Evolutionary conservation across 176 grass and related monocot genomes (phyloP), one percentile per base, ranked within the genome.

Genomic region (Carex myosuroides): DNA sequence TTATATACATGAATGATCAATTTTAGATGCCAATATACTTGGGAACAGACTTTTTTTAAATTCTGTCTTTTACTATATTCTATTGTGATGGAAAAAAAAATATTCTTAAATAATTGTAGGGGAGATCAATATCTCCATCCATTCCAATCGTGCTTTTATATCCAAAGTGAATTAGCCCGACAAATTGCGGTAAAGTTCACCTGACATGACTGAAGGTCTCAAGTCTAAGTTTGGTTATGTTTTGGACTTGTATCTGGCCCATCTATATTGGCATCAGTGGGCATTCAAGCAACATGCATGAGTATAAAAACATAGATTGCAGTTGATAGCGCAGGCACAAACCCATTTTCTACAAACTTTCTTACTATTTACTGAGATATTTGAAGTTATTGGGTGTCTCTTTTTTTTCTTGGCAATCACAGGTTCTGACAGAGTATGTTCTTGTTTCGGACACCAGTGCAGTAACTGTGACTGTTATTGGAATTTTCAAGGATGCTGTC

Each of bases 361-460:
- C 46, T 71, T 39, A 44, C 7, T 83, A 32, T 53, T 60, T 33
- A 70, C 12, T 73, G 41, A 68, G 30, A 68, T 71, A 21, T 12
- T 46, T 71, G 39, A 71, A 71, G 68, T 46, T 71, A 18, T 3
- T 71, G 18, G 2, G 14, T 46, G 8, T 71, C 39, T 71, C 16
- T 71, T 11, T 46, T 77, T 65, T 82, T 82, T 65, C 10, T 50
- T 46, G 42, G 73, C 58, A 79, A 44, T 64, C 89, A 85, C 89
- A 95, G 96, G 96, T 98, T 90, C 92, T 98, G 89, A 95, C 86
- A 60, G 96, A 98, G 90, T 98, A 95, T 86, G 72, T 95, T 90
- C 89, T 98, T 44, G 85, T 98, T 88, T 98, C 96, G 76, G 91
- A 88, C 39, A 98, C 96, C 37, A 98, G 96, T 90, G 96, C 96